Evolutionary conservation across 2,329 filamentous ascomycete genomes (phyloP).

Genomic region (Huntiella decipiens): DNA sequence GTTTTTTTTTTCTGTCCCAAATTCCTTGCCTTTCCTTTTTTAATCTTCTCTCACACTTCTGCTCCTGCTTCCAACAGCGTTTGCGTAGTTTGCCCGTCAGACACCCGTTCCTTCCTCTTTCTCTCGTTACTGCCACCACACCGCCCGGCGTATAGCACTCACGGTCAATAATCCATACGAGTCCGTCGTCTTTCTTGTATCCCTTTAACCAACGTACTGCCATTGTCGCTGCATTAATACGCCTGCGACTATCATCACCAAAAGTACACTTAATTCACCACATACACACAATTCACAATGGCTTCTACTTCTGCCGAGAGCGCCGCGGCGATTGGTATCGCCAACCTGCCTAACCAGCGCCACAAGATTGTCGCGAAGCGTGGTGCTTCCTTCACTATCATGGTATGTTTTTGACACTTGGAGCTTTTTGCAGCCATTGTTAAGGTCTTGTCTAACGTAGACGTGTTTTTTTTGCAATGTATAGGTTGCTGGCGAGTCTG

Average conservation of each 20-base stretch:
- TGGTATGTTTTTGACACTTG: constrained; percentile 40
- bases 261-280: neutral
- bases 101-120: neutral
- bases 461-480: constrained; percentile 5
- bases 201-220: neutral
- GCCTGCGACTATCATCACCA: neutral
- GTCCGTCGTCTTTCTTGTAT: constrained; percentile 2
- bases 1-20: neutral
- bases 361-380: constrained; percentile 63
- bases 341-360: constrained; percentile 54
- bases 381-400: constrained; percentile 96
- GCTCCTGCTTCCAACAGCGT: no score
- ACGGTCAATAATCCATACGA: neutral
- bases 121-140: constrained; percentile 10
- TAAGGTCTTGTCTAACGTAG: constrained; percentile 5
- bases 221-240: no score
- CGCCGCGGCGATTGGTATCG: constrained; percentile 53
- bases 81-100: no score
- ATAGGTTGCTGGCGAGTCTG: constrained; percentile 94
- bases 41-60: neutral
- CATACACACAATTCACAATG: constrained; percentile 22
- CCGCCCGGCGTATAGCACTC: neutral
- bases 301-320: constrained; percentile 37
- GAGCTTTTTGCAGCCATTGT: neutral
- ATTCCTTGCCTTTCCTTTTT: neutral